Evolutionary conservation across 345 rosid species (phyloP).

Genomic region (Hirschfeldia incana): DNA sequence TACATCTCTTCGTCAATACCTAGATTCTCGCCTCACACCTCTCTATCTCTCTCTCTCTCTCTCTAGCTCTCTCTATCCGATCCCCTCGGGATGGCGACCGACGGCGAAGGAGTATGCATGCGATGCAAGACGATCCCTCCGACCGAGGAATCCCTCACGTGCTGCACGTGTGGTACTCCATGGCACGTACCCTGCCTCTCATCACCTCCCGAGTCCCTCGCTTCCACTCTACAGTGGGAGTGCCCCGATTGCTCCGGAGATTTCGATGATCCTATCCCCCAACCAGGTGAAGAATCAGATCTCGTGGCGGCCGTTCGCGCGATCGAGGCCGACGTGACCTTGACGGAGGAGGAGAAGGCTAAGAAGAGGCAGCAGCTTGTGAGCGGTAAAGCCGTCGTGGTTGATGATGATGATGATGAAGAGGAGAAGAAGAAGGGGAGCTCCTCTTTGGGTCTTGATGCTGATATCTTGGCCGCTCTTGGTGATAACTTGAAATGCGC

Average conservation of each 20-base stretch:
- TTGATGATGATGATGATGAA: neutral
- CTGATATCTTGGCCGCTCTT: conserved; percentile 38
- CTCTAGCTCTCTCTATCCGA: neutral
- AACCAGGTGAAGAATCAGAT: neutral
- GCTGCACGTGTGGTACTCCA: conserved; percentile 62
- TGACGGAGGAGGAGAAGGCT: conserved; percentile 54
- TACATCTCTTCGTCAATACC: neutral
- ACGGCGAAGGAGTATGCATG: neutral
- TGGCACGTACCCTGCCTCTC: conserved; percentile 73
- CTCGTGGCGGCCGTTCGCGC: conserved; percentile 41
- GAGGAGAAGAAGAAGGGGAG: conserved; percentile 20
- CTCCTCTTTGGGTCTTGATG: neutral
- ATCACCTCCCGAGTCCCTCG: conserved; percentile 47
- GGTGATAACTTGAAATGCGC: conserved; percentile 54
- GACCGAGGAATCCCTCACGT: neutral
- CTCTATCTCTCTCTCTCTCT: neutral
- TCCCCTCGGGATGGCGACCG: neutral
- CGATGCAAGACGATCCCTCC: neutral
- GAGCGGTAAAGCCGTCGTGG: conserved; percentile 41
- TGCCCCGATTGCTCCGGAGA: conserved; percentile 59
- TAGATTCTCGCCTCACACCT: neutral
- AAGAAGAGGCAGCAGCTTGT: conserved; percentile 53
- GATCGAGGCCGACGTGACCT: conserved; percentile 51
- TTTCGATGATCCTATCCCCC: conserved; percentile 4
- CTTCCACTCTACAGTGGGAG: conserved; percentile 53